Percentiles rank a stretch among this genome's conserved stretches.
phyloP scores from a whole-genome alignment of 2,329 filamentous ascomycete species.

The Colletotrichum paranaense region DNA sequence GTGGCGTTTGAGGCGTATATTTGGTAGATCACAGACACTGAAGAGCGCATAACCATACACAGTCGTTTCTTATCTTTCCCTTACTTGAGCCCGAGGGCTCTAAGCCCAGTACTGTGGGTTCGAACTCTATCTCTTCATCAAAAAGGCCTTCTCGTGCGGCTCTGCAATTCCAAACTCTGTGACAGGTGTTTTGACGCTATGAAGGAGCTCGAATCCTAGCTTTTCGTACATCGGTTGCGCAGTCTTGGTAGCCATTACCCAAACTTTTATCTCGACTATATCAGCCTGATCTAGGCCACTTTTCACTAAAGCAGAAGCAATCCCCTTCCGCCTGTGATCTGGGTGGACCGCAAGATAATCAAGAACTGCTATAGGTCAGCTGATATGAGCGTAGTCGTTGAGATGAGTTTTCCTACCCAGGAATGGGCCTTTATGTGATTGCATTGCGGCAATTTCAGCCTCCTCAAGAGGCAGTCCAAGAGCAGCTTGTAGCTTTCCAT shows the following conservation, averaged over 20 bases:
- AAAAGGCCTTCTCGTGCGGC: background rate
- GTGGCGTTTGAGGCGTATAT: background rate
- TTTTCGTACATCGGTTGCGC: slow-evolving; percentile 14
- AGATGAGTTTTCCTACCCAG: background rate
- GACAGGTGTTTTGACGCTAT: background rate
- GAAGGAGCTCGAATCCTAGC: slow-evolving; percentile 5
- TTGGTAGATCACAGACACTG: background rate
- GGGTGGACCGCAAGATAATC: background rate
- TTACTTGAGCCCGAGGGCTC: background rate
- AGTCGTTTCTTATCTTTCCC: background rate
- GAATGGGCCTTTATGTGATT: background rate
- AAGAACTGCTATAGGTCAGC: background rate
- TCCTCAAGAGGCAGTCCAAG: background rate
- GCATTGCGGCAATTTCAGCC: background rate
- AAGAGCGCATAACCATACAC: background rate
- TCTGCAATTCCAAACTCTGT: background rate
- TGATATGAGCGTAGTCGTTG: background rate
- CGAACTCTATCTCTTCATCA: background rate
- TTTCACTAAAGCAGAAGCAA: background rate
- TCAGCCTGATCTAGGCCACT: background rate
- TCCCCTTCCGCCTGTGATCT: background rate
- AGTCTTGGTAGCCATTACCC: background rate
- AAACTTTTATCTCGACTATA: slow-evolving; percentile 4
- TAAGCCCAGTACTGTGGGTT: background rate
- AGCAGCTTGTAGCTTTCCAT: background rate